These are phyloP conservation scores for Ceratocystis alfenasii DNA, from an alignment of 2,329 filamentous ascomycete species.

Conservation along the genomic window DNA sequence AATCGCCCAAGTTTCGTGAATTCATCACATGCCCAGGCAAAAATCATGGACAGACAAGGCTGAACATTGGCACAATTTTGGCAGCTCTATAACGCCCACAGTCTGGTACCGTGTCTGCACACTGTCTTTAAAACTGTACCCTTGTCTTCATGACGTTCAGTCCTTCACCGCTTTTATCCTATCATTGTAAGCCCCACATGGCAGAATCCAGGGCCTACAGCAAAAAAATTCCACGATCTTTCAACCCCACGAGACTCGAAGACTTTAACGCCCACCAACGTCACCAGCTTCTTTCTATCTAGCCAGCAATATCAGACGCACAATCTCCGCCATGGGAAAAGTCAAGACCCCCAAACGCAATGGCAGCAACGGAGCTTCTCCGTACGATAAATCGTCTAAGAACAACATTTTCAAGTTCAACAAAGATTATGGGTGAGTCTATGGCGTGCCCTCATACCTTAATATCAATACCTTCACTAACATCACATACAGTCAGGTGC, in stretches of 20 bases:
- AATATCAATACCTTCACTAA: no score
- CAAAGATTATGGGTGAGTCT: constrained; percentile 55
- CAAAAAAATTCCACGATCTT: constrained; percentile 22
- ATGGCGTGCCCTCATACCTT: no score
- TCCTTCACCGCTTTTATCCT: constrained; percentile 19
- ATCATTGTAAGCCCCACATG: constrained; percentile 21
- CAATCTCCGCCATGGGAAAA: constrained; percentile 39
- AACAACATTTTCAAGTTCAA: constrained; percentile 98
- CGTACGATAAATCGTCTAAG: constrained; percentile 36
- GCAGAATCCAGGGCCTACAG: constrained; percentile 18
- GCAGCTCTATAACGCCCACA: background rate
- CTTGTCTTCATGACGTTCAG: background rate
- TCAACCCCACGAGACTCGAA: constrained; percentile 9
- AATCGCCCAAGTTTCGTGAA: background rate
- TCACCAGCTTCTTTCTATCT: background rate
- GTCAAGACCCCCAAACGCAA: constrained; percentile 42
- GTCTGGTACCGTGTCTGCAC: background rate
- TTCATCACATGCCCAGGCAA: background rate
- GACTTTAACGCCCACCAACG: background rate
- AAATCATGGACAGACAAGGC: background rate
- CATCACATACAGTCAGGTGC: constrained; percentile 16
- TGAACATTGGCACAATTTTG: background rate
- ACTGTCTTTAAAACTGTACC: background rate
- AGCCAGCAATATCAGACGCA: background rate
- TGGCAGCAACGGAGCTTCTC: constrained; percentile 33